These are phyloP conservation scores for Polymyxa betae DNA, from an alignment of 208 protist species.

Conservation along the genomic window DNA sequence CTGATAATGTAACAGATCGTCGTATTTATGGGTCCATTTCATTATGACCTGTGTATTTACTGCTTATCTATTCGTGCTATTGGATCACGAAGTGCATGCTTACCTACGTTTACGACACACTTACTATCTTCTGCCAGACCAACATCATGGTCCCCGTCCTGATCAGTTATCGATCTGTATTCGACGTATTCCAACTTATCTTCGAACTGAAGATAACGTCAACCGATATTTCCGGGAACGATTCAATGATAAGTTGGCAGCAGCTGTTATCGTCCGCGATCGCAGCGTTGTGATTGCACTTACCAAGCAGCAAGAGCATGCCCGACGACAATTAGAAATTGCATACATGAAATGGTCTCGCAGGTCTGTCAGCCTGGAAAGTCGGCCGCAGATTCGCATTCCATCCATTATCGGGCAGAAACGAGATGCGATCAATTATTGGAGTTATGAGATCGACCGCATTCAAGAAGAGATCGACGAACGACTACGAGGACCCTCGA, in stretches of 20 bases:
- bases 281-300: background rate
- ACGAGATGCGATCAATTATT: background rate
- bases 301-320: background rate
- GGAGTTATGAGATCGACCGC: background rate
- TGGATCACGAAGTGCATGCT: conserved; percentile 19
- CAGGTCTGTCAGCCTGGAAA: background rate
- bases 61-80: background rate
- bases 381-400: background rate
- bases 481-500: background rate
- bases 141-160: background rate
- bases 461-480: background rate
- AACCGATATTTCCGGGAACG: background rate
- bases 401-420: background rate
- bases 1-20: background rate
- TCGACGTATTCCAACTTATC: background rate
- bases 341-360: background rate
- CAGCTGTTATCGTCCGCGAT: background rate
- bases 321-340: background rate
- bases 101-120: background rate
- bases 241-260: background rate
- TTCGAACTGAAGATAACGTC: background rate
- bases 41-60: background rate
- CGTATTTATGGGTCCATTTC: conserved; percentile 11
- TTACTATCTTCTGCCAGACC: background rate
- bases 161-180: conserved; percentile 1